Percentiles rank a stretch among this genome's conserved stretches.
Conservation (phyloP, 306 rosid genomes). For the Betula pendula region DNA sequence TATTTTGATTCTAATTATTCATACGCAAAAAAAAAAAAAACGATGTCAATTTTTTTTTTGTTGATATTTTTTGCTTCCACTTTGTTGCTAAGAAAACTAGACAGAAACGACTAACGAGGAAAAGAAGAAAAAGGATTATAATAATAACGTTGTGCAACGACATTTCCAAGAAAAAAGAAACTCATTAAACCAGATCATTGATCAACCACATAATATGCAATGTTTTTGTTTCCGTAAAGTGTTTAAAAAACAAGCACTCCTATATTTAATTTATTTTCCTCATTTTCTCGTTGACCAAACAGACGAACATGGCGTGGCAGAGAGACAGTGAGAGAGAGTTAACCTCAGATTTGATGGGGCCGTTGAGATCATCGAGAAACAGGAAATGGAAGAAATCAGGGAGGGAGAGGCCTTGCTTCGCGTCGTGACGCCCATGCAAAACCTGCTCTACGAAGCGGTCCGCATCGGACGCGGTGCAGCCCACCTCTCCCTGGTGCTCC, state of each 20-base stretch:
- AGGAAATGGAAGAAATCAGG: slow-evolving; percentile 64
- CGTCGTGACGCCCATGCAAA: slow-evolving; percentile 11
- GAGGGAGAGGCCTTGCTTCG: slow-evolving; percentile 35
- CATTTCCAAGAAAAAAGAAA: neutral
- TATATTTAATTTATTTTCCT: neutral
- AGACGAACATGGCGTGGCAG: too few species aligned
- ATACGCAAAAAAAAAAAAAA: too few species aligned
- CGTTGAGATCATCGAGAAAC: slow-evolving; percentile 54
- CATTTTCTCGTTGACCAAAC: slow-evolving; percentile 7
- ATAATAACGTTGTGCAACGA: too few species aligned
- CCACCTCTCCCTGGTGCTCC: slow-evolving; percentile 55
- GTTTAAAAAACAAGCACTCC: neutral
- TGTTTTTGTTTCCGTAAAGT: neutral
- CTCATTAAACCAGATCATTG: neutral
- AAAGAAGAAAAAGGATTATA: too few species aligned
- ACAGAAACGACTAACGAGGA: neutral
- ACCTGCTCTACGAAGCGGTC: slow-evolving; percentile 35
- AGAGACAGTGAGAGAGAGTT: neutral
- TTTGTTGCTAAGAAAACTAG: neutral
- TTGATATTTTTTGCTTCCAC: too few species aligned
- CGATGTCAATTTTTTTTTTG: neutral
- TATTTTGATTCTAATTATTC: too few species aligned
- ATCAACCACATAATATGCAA: neutral
- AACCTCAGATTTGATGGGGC: slow-evolving; percentile 59
- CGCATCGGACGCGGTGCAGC: slow-evolving; percentile 37